phyloP scores from a whole-genome alignment of 2,329 filamentous ascomycete species.

The Bretziella fagacearum region DNA sequence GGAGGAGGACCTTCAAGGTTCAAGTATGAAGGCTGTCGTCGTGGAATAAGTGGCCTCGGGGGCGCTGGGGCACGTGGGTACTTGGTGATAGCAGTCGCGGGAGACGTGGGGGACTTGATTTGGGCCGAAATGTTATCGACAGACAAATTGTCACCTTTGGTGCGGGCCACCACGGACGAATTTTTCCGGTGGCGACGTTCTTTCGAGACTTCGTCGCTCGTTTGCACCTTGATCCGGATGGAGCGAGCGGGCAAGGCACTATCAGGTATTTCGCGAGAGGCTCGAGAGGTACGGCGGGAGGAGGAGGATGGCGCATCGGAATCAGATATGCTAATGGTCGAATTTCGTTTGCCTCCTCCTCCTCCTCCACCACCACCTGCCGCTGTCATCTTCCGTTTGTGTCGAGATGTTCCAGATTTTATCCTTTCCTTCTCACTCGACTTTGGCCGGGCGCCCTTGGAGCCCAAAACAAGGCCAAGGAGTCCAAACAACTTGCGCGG shows the following conservation, averaged over 20 bases:
- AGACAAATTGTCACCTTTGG: conserved; percentile 13
- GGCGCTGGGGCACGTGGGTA: conserved; percentile 84
- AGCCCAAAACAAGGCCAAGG: conserved; percentile 4
- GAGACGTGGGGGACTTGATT: conserved; percentile 85
- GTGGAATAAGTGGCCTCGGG: conserved; percentile 75
- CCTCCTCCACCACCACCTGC: neutral
- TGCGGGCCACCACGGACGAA: conserved; percentile 18
- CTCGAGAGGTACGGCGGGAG: conserved; percentile 3
- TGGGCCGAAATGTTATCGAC: conserved; percentile 49
- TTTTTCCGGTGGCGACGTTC: conserved; percentile 55
- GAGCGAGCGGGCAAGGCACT: conserved; percentile 34
- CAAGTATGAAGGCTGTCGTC: conserved; percentile 76
- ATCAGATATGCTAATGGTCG: conserved; percentile 10
- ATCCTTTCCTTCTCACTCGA: neutral
- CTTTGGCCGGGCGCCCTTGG: neutral
- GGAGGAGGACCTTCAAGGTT: conserved; percentile 35
- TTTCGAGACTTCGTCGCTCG: conserved; percentile 59
- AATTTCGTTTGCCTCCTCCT: conserved; percentile 24
- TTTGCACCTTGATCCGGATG: conserved; percentile 68
- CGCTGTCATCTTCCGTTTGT: conserved; percentile 7
- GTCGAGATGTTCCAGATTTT: conserved; percentile 1
- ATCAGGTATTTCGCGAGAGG: conserved; percentile 2
- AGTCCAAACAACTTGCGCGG: conserved; percentile 43
- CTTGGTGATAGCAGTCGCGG: conserved; percentile 58
- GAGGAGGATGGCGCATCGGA: conserved; percentile 9